Base-by-base conservation (phyloP, 441 rosid genomes). In the Arabidopsis lyrata region DNA sequence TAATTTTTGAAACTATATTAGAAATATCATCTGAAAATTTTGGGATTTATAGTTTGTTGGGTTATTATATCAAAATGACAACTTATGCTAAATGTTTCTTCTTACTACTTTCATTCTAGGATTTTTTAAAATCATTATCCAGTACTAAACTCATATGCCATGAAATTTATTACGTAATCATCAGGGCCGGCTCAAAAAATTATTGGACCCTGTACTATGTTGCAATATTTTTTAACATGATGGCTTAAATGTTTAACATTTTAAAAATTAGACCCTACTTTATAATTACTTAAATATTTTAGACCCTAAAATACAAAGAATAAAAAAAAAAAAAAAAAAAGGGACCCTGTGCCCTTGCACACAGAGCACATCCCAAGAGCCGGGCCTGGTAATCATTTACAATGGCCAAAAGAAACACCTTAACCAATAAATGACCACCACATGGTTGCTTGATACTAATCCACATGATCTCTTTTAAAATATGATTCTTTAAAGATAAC, bases 41-140 rank as follows among this genome's bases (percentile, higher is more conserved):
- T 1, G 20, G 20, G 20, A 41, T 39, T 5, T 52, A 5, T 41
- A 13, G 44, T 12, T 13, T 44, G 55, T 56, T 57, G 50, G 74
- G 50, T 36, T 59, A 15, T 18, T 58, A 59, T 48, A 70, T 35
- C 29, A 59, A 70, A 36, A 47, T 45, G 59, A 44, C 44, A 42
- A 68, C 59, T 36, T 67, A 10, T 4, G 39, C 12, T 39, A 54
- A 55, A 68, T 68, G 53, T 15, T 53, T 5, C 71, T 42, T 34
- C 18, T 42, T 52, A 44, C 20, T 52, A 52, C 9, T 5, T 5
- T 22, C 11, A 44, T 44, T n/a, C 48, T 44, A 36, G 4, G 13
- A 10, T 41, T 41, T 41, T 12, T 12, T 39, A 13, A 24, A 24
- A 24, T 3, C 27, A 48, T 16, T 16, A 48, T 48, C 10, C 4